Evolutionary conservation across 441 rosid species (phyloP), one percentile per base, ranked within the genome.

Genomic region (Pelargonium fulgidum): DNA sequence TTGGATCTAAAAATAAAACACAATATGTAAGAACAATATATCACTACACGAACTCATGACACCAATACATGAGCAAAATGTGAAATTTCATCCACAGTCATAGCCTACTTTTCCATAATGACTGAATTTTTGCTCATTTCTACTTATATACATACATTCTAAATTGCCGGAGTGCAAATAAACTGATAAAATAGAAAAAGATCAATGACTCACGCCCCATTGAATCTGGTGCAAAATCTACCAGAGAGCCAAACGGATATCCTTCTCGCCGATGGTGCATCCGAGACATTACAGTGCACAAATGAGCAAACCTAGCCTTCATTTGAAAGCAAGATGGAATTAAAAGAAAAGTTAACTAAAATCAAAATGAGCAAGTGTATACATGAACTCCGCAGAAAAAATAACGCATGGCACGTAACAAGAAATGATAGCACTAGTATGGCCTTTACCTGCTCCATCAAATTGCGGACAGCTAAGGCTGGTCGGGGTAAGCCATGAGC

Each of bases 231-330:
- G 92, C 97, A 80, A 94, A 94, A 70, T 94, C 99, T 7, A 94
- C 94, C 78, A 94, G 82, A 24, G 97, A 88, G 70, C 99, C 98
- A 85, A 94, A 94, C n/a, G 98, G 99, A 72, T 94, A 94, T 48
- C 99, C 98, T 84, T 89, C 90, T 73, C 99, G 80, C 19, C 98
- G 86, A 68, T 94, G 99, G 84, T 94, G 99, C 98, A 92, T 90
- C 76, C 83, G 85, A 71, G 98, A 94, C 97, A 92, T 94, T 64
- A 86, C 83, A 7, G 99, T 88, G 87, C 97, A 94, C 69, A 94
- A 75, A 83, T 94, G 98, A 78, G 97, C 99, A 83, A 87, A 94
- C 81, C 97, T 86, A 42, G 99, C 97, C 99, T 93, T 79, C 65
- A 16, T 66, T 76, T 64, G 1, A 70, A 52, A 70, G 65, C 42